phyloP scores from a whole-genome alignment of 2,329 filamentous ascomycete species.

The Fusarium sp. region DNA sequence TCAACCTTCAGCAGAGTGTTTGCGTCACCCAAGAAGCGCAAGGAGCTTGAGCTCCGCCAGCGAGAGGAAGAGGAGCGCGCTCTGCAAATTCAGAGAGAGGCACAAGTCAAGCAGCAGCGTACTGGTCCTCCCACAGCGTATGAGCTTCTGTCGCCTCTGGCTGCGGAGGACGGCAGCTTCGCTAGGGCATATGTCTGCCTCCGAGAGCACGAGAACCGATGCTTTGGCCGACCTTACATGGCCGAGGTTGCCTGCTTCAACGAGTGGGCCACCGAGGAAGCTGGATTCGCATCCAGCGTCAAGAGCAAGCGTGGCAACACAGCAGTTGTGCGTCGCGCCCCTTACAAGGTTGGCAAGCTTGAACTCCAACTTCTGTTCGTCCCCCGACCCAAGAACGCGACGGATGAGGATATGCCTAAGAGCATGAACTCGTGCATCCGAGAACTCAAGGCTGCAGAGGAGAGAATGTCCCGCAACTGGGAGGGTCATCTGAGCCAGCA shows the following conservation, averaged over 20 bases:
- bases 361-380: constrained; percentile 95
- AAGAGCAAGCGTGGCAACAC: constrained; percentile 89
- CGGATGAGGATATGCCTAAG: constrained; percentile 98
- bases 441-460: constrained; percentile 91
- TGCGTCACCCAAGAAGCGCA: constrained; percentile 95
- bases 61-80: constrained; percentile 84
- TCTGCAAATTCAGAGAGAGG: constrained; percentile 72
- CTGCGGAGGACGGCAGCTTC: constrained; percentile 93
- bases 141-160: constrained; percentile 87
- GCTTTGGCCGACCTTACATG: constrained; percentile 87
- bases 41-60: constrained; percentile 88
- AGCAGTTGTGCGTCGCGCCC: constrained; percentile 81
- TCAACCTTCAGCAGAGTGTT: constrained; percentile 94
- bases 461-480: constrained; percentile 79
- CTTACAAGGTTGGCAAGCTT: constrained; percentile 96
- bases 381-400: constrained; percentile 85
- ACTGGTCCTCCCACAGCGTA: constrained; percentile 78
- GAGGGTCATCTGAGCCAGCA: constrained; percentile 96
- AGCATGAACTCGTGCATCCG: constrained; percentile 97
- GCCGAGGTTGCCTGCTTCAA: constrained; percentile 97
- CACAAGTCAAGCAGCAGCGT: constrained; percentile 71
- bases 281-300: constrained; percentile 81
- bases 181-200: constrained; percentile 93
- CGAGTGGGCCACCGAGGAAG: constrained; percentile 95
- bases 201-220: constrained; percentile 89